phyloP scores from a whole-genome alignment of 2,329 filamentous ascomycete genomes.

The Pseudocercospora ulei region DNA sequence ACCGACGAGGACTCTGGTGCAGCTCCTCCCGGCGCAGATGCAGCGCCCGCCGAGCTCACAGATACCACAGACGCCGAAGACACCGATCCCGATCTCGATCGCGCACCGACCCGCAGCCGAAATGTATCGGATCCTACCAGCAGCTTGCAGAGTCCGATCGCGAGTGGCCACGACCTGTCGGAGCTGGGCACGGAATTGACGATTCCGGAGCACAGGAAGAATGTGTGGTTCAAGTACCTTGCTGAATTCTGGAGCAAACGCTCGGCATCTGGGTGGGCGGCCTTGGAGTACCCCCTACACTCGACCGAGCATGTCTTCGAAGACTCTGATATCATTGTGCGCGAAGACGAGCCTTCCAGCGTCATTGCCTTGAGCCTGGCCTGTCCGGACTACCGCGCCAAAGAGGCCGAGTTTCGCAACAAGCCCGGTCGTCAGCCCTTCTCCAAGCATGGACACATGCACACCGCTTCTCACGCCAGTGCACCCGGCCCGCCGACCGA shows the following conservation, averaged over 20 bases:
- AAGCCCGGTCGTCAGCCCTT: conserved; percentile 24
- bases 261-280: conserved; percentile 86
- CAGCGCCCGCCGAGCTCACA: conserved; percentile 19
- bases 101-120: conserved; percentile 58
- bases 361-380: conserved; percentile 87
- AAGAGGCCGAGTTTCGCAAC: conserved; percentile 58
- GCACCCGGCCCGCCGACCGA: conserved; percentile 25
- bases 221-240: conserved; percentile 85
- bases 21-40: conserved; percentile 8
- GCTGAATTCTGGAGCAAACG: conserved; percentile 98
- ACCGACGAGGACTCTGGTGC: conserved; percentile 9
- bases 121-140: conserved; percentile 33
- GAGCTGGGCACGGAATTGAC: conserved; percentile 56
- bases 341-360: conserved; percentile 94
- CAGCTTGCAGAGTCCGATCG: conserved; percentile 46
- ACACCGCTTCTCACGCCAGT: conserved; percentile 23
- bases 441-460: conserved; percentile 25
- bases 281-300: conserved; percentile 77
- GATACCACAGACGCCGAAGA: conserved; percentile 46
- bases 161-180: conserved; percentile 42
- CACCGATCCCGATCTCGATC: conserved; percentile 60
- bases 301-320: conserved; percentile 88
- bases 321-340: conserved; percentile 91
- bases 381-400: conserved; percentile 75
- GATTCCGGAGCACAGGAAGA: conserved; percentile 84